Evolutionary conservation across 148 eudicot genomes (phyloP), one percentile per base, ranked within the genome.

Genomic region (Suaeda aralocaspica): DNA sequence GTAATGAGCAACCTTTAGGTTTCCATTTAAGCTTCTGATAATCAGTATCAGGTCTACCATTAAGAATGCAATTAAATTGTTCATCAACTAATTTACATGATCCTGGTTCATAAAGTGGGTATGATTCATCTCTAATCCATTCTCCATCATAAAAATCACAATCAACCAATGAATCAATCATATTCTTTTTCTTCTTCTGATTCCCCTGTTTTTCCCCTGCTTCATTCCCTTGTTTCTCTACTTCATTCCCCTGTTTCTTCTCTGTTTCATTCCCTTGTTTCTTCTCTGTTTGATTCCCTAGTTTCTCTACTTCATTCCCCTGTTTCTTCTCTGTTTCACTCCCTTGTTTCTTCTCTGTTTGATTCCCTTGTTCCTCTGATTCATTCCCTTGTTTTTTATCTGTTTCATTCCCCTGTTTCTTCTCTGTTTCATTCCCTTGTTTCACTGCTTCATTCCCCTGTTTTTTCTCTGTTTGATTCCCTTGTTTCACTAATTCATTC

Each of bases 81-180:
- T 84, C 89, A 84, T 88, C 92, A 79, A 88, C 68, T 67, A 88
- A 60, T 28, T 81, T 75, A 64, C 92, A 88, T 81, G 92, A 86
- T 72, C 87, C 89, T 3, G 92, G 85, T 76, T 85, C 79, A 69
- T 88, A 88, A 53, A 88, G 80, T 6, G 92, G 92, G 68, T 88
- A 88, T 11, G 86, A 74, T 0, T 88, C 88, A 82, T 88, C 92
- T 74, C 71, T 84, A 15, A 84, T 80, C 92, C 92, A 88, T 10
- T 70, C 66, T 29, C 92, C 92, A 82, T 88, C 86, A 79, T 84
- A 91, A 41, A 91, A 53, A 82, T 88, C 83, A 73, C 96, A 91
- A 61, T 70, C 82, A 71, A 83, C 71, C 76, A 91, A 69, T 41
- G 69, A 67, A 41, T 75, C 71, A 24, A 84, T 51, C 85, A 84